Evolutionary conservation across 495 filamentous ascomycete species (phyloP).

Genomic region (Aspergillus avenaceus): DNA sequence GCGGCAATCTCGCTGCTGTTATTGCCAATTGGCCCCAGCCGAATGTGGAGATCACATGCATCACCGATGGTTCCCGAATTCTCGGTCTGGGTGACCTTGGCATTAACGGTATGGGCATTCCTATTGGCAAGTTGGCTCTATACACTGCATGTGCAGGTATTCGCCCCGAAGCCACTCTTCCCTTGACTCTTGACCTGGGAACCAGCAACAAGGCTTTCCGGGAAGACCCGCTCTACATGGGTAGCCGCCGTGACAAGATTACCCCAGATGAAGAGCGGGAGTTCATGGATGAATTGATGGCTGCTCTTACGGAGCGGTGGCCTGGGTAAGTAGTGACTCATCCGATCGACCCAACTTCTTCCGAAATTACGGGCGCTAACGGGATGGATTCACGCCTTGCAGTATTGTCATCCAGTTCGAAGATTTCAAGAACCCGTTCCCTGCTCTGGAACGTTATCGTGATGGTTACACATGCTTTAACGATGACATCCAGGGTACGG

Average conservation of each 20-base stretch:
- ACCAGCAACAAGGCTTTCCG: conserved; percentile 86
- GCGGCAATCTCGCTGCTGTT: conserved; percentile 75
- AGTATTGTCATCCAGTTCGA: conserved; percentile 97
- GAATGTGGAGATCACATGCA: conserved; percentile 90
- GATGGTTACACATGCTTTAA: conserved; percentile 93
- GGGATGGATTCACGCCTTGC: conserved; percentile 9
- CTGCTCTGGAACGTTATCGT: conserved; percentile 83
- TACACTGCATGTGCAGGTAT: conserved; percentile 98
- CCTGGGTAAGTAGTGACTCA: conserved; percentile 55
- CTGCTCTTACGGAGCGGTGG: conserved; percentile 80
- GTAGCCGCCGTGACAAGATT: conserved; percentile 77
- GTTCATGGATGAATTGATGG: conserved; percentile 97
- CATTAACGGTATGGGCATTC: conserved; percentile 97
- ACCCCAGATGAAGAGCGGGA: conserved; percentile 77
- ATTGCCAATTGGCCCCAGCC: conserved; percentile 85
- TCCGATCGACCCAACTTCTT: conserved; percentile 11
- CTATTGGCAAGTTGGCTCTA: conserved; percentile 88
- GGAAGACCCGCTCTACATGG: conserved; percentile 92
- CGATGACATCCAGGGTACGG: conserved; percentile 97
- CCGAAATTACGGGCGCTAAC: conserved; percentile 21
- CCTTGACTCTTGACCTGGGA: conserved; percentile 86
- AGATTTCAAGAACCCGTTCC: conserved; percentile 98
- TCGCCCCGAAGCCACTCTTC: conserved; percentile 84
- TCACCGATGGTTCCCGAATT: conserved; percentile 96
- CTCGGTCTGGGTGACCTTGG: conserved; percentile 94